Conservation (phyloP, 2,329 filamentous ascomycete species). For the Cadophora malorum region DNA sequence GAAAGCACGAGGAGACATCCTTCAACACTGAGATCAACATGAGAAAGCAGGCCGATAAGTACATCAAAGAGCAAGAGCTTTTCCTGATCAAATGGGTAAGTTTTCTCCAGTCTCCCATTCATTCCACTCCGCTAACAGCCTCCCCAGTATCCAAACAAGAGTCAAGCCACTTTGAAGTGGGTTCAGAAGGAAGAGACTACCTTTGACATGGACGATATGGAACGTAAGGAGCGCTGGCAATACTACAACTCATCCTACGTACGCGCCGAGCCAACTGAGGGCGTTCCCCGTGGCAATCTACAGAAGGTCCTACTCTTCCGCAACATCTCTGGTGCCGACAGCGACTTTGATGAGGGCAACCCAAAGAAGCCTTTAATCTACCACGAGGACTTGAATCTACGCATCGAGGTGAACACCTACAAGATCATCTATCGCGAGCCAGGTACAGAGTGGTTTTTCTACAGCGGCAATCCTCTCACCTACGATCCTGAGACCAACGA, state of each 20-base stretch:
- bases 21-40: slow-evolving; percentile 90
- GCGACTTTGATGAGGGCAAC: slow-evolving; percentile 67
- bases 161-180: slow-evolving; percentile 75
- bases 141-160: slow-evolving; percentile 66
- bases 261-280: slow-evolving; percentile 86
- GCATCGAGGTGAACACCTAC: slow-evolving; percentile 79
- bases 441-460: slow-evolving; percentile 74
- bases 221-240: slow-evolving; percentile 84
- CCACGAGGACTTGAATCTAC: slow-evolving; percentile 72
- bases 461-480: slow-evolving; percentile 50
- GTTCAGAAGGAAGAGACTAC: slow-evolving; percentile 73
- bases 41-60: slow-evolving; percentile 89
- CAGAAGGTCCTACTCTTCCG: slow-evolving; percentile 73
- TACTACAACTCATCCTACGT: slow-evolving; percentile 95
- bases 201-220: slow-evolving; percentile 88
- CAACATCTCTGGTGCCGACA: slow-evolving; percentile 69
- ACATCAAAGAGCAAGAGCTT: slow-evolving; percentile 89
- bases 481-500: slow-evolving; percentile 46
- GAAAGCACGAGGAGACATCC: slow-evolving; percentile 83
- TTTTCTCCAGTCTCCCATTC: slow-evolving; percentile 39
- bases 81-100: slow-evolving; percentile 92
- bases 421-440: slow-evolving; percentile 78
- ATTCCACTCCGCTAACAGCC: not conserved
- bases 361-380: slow-evolving; percentile 65
- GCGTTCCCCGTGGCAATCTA: slow-evolving; percentile 68